phyloP scores from a whole-genome alignment of 2,329 filamentous ascomycete species.

The Trichoderma sp. region DNA sequence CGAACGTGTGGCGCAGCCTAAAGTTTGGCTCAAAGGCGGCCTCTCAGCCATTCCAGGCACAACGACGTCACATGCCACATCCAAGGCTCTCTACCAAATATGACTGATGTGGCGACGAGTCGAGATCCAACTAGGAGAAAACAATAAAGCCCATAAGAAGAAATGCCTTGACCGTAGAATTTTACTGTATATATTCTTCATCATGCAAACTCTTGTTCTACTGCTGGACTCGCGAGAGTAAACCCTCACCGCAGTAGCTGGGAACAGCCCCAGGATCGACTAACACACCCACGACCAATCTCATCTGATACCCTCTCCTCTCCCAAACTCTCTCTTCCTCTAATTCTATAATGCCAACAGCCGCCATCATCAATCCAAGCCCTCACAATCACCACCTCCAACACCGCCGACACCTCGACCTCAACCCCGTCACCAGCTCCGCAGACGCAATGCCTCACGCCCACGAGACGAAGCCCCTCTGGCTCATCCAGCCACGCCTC shows the following conservation, averaged over 20 bases:
- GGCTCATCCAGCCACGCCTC: constrained; percentile 37
- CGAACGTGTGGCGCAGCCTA: constrained; percentile 15
- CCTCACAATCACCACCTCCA: neutral
- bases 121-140: neutral
- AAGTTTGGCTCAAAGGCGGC: constrained; percentile 11
- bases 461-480: constrained; percentile 35
- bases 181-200: neutral
- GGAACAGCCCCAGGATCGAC: neutral
- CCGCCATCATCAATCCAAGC: neutral
- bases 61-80: constrained; percentile 18
- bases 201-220: neutral
- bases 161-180: neutral
- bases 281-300: neutral
- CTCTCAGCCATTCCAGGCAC: constrained; percentile 7
- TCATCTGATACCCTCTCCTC: neutral
- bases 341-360: constrained; percentile 8
- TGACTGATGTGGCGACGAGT: constrained; percentile 7
- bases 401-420: neutral
- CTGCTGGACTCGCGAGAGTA: neutral
- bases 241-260: neutral
- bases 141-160: neutral
- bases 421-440: neutral
- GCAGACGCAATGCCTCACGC: constrained; percentile 25
- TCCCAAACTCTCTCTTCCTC: neutral
- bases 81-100: constrained; percentile 1